Evolutionary conservation across 805 yeast genomes (phyloP), one percentile per base, ranked within the genome.

Genomic region (Zygosaccharomyces siamensis): DNA sequence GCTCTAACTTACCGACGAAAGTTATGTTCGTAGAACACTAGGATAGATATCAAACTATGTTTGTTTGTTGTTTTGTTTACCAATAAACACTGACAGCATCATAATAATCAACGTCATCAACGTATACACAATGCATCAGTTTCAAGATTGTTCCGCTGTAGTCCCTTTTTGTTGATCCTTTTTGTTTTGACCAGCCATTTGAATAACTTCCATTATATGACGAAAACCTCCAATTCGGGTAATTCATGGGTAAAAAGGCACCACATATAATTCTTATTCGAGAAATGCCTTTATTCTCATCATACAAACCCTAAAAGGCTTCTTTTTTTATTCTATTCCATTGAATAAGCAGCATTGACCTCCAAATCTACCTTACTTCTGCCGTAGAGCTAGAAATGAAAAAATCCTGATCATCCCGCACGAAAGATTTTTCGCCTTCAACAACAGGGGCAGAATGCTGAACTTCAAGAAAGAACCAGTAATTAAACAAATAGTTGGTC

Each of bases 171-270:
- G 20, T 18, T 18, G 20, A 18, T 18, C 20, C 3, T 18, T 18
- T 18, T 18, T 18, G 3, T 18, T 23, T 16, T 39, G n/a, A 40
- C 51, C 48, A 48, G 48, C 51, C 51, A 48, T 46, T 31, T 21
- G 36, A 41, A 26, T 26, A 39, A 26, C 43, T 21, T 24, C 14
- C n/a, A 21, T 23, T 32, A 11, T 4, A 14, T 14, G 11, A 33
- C 20, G 10, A 14, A 33, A 11, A 12, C 12, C 37, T 4, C 37
- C 8, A 33, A 14, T n/a, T 14, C 21, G 23, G 20, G 37, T 14
- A 33, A 33, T 4, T 33, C 8, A 14, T 20, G 11, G 16, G 7
- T 14, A 4, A 33, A 16, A 10, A 5, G 7, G 8, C 16, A 33
- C 11, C 10, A 14, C 10, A 23, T 18, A 33, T 20, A 33, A 33